Evolutionary conservation across 306 rosid species (phyloP), one percentile per base, ranked within the genome.

Genomic region (Fragaria iinumae): DNA sequence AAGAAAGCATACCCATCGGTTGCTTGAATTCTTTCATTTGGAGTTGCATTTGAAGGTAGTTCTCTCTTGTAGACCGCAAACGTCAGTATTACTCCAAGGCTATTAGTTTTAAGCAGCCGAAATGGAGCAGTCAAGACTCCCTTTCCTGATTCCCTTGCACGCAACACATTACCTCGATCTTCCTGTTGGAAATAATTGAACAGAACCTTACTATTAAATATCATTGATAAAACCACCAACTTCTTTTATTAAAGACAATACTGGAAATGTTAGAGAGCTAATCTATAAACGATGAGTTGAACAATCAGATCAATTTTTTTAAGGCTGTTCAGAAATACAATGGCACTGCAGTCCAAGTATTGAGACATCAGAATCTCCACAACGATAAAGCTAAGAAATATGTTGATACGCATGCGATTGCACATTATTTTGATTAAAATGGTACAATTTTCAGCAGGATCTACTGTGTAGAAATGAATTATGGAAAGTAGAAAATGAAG

Each of bases 111-210:
- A 62, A 95, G 85, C 50, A 95, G 81, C 82, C 84, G 91, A 79
- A 95, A 95, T 73, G 98, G 99, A 32, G 97, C 97, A 67, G 99
- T 92, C 70, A 95, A 83, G 73, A 92, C 99, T 64, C 96, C 99
- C 86, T 92, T 95, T 78, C 99, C 98, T 2, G 92, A 90, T 77
- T 82, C 96, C 84, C 99, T 92, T 59, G 99, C 99, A 5, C 97
- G 91, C 82, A 91, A 60, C 69, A 95, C 96, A 72, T 92, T 95
- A 47, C 86, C 84, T 18, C 93, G 87, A 86, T 92, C 97, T 83
- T 95, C 99, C 99, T 95, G 92, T 86, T 84, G 63, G 76, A 78
- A 73, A 70, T 50, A 84, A 80, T 76, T 25, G 32, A 81, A 44
- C 17, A 23, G 53, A 55, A 50, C 59, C 38, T 53, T 16, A 41